phyloP scores from a whole-genome alignment of 208 protist species.

The Phytomonas francai region DNA sequence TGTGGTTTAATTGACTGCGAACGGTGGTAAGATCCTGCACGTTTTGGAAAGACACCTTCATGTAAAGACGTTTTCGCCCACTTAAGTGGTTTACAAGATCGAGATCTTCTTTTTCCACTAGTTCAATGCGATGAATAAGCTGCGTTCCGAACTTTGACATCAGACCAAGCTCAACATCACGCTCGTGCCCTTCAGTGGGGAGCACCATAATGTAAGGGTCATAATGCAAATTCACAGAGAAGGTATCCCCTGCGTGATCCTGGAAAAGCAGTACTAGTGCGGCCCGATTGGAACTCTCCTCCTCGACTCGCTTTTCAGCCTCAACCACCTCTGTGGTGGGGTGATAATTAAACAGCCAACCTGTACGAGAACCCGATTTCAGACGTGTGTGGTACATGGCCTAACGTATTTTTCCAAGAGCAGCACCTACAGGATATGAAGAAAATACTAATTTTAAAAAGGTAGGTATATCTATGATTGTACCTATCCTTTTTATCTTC shows the following conservation, averaged over 20 bases:
- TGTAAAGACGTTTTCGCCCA: conserved; percentile 83
- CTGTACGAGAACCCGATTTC: conserved; percentile 65
- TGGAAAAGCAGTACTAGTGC: conserved; percentile 78
- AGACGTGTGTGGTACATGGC: conserved; percentile 15
- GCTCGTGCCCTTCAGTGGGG: conserved; percentile 71
- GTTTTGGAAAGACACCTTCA: conserved; percentile 95
- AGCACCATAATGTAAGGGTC: conserved; percentile 77
- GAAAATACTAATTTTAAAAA: background rate
- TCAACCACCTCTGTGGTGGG: conserved; percentile 40
- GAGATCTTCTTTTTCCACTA: conserved; percentile 93
- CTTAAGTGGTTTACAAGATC: conserved; percentile 96
- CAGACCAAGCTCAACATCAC: conserved; percentile 94
- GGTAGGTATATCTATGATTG: background rate
- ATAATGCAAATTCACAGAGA: conserved; percentile 66
- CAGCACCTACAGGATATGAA: background rate
- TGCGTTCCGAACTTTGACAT: conserved; percentile 82
- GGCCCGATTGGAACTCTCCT: conserved; percentile 23
- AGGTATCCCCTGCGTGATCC: conserved; percentile 72
- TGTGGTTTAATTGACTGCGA: conserved; percentile 71
- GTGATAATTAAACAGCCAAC: conserved; percentile 90
- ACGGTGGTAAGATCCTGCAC: conserved; percentile 90
- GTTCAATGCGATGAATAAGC: conserved; percentile 74
- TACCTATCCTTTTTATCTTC: background rate
- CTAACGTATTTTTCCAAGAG: background rate
- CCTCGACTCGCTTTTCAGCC: conserved; percentile 8